Evolutionary conservation across 2,329 filamentous ascomycete genomes (phyloP).

Genomic region (Chaetomium sp.): DNA sequence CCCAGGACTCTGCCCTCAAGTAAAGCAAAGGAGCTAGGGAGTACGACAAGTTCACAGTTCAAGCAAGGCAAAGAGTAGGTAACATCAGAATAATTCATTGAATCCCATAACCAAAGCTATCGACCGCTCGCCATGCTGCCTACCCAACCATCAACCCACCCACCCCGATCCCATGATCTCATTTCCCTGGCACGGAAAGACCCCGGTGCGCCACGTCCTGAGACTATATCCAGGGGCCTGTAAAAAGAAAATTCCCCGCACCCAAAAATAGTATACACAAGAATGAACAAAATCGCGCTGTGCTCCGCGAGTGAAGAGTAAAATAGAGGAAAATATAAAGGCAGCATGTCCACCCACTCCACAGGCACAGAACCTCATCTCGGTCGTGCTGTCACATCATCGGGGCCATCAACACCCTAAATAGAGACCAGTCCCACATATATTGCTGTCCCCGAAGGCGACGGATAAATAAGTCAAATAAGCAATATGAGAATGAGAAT

Average conservation of each 20-base stretch:
- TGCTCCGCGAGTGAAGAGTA: background rate
- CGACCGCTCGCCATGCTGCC: conserved; percentile 4
- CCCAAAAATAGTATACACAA: background rate
- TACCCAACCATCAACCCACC: background rate
- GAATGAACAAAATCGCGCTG: background rate
- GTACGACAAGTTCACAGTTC: too few species aligned
- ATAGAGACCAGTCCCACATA: too few species aligned
- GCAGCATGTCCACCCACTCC: background rate
- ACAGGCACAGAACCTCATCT: background rate
- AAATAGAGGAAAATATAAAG: background rate
- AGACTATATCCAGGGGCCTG: background rate
- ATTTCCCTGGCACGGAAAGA: background rate
- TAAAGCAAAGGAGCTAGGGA: too few species aligned
- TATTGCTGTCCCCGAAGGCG: too few species aligned
- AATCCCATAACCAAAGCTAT: background rate
- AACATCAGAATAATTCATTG: background rate
- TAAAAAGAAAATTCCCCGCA: background rate
- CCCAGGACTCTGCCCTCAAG: too few species aligned
- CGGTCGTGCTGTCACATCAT: background rate
- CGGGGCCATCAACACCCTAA: background rate
- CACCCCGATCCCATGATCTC: background rate
- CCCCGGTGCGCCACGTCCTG: background rate
- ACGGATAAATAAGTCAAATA: too few species aligned
- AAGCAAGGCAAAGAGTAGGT: too few species aligned
- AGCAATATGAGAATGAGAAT: too few species aligned